Evolutionary conservation across 2,329 filamentous ascomycete genomes (phyloP).

Genomic region (Sclerotinia sclerotiorum): DNA sequence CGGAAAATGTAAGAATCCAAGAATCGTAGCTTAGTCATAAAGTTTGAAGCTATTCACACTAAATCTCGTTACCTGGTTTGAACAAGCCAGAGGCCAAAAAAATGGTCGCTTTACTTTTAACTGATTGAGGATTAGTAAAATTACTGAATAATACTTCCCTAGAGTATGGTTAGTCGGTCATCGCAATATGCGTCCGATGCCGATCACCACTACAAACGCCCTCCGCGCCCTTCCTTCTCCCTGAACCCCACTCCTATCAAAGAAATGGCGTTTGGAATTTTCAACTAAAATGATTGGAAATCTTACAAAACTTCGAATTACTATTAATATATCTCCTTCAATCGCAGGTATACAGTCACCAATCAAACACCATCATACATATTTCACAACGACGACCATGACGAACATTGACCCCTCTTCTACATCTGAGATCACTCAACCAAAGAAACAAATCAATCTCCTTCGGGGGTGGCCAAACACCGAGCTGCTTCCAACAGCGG

Average conservation of each 20-base stretch:
- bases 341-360: background rate
- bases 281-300: background rate
- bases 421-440: background rate
- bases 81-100: too few species aligned
- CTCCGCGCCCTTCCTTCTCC: background rate
- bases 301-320: background rate
- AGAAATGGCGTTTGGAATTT: background rate
- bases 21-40: too few species aligned
- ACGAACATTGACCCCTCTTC: slow-evolving; percentile 7
- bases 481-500: slow-evolving; percentile 42
- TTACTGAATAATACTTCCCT: too few species aligned
- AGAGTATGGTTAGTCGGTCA: too few species aligned
- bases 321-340: background rate
- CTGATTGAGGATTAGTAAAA: too few species aligned
- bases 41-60: too few species aligned
- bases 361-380: background rate
- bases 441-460: slow-evolving; percentile 55
- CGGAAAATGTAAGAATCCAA: too few species aligned
- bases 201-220: background rate
- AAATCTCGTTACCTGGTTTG: too few species aligned
- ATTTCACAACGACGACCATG: background rate
- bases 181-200: background rate
- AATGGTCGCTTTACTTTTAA: too few species aligned
- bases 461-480: slow-evolving; percentile 65
- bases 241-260: background rate